A percentile compares a stretch with the other conserved stretches of the same genome.
Evolutionary conservation across 352 stramenopile genomes (phyloP).

Genomic region (Pythium grandisporangium): DNA sequence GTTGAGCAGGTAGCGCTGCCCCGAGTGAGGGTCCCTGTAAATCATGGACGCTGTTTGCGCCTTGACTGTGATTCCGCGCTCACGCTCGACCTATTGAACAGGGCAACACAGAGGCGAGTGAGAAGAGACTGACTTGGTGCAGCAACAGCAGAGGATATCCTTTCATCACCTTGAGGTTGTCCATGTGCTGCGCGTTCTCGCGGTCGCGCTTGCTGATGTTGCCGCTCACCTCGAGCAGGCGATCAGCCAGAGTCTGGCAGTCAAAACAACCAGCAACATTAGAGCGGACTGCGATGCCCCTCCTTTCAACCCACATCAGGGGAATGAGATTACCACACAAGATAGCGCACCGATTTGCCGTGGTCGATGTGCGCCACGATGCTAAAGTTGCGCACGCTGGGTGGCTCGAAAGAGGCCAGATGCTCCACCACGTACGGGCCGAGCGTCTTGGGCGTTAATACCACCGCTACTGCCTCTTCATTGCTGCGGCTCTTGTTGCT

Average conservation of each 20-base stretch:
- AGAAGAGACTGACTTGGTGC: too few relatives aligned
- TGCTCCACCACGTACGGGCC: conserved; percentile 52
- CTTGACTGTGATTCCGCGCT: conserved; percentile 99
- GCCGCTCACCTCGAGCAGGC: conserved; percentile 83
- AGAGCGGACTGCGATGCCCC: too few relatives aligned
- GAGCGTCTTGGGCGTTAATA: conserved; percentile 41
- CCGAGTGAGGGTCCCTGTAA: conserved; percentile 54
- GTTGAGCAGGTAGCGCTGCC: conserved; percentile 92
- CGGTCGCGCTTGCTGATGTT: conserved; percentile 84
- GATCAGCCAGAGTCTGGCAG: conserved; percentile 78
- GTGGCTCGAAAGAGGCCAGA: conserved; percentile 44
- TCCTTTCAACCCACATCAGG: too few relatives aligned
- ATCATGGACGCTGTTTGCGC: conserved; percentile 96
- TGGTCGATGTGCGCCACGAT: conserved; percentile 91
- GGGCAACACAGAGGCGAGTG: too few relatives aligned
- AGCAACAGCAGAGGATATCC: too few relatives aligned
- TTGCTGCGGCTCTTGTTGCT: too few relatives aligned
- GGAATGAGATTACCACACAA: too few relatives aligned
- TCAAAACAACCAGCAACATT: not conserved
- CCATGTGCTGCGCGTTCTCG: conserved; percentile 78
- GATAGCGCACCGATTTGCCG: conserved; percentile 89
- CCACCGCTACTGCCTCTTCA: too few relatives aligned
- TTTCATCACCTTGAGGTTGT: conserved; percentile 89
- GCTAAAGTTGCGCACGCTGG: conserved; percentile 87
- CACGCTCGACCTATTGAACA: conserved; percentile 89